Evolutionary conservation across 768 basidiomycete species (phyloP).

Genomic region (Exidia glandulosa): DNA sequence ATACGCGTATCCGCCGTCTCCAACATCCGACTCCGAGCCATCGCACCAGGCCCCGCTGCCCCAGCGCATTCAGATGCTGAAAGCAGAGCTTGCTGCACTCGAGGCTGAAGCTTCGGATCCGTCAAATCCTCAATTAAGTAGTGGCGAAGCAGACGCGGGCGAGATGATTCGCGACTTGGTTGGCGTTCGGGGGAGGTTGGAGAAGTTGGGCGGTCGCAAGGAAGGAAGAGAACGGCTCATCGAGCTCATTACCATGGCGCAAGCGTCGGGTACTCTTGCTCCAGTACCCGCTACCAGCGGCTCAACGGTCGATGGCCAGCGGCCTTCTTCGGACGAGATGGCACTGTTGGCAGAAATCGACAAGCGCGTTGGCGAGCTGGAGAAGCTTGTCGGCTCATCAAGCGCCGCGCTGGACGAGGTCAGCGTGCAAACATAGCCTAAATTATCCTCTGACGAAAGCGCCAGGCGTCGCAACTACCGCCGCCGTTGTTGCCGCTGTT

Average conservation of each 20-base stretch:
- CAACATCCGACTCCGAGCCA: constrained; percentile 28
- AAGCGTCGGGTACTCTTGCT: background rate
- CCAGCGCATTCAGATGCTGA: constrained; percentile 51
- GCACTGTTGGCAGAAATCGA: constrained; percentile 65
- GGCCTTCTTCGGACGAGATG: constrained; percentile 18
- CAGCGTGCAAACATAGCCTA: constrained; percentile 10
- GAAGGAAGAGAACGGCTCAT: constrained; percentile 59
- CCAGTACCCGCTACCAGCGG: background rate
- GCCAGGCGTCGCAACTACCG: constrained; percentile 58
- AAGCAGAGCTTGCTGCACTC: constrained; percentile 67
- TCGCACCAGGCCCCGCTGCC: constrained; percentile 40
- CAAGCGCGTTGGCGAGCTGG: constrained; percentile 70
- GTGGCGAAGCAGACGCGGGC: constrained; percentile 39
- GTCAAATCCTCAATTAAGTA: constrained; percentile 48
- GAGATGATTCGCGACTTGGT: constrained; percentile 69
- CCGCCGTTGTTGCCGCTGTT: constrained; percentile 76
- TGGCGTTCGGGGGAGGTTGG: constrained; percentile 57
- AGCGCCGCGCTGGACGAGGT: constrained; percentile 76
- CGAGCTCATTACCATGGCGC: constrained; percentile 21
- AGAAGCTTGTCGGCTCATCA: constrained; percentile 74
- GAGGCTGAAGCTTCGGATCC: constrained; percentile 78
- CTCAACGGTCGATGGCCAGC: background rate
- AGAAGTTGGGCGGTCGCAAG: constrained; percentile 52
- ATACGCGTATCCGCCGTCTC: constrained; percentile 53
- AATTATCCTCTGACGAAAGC: background rate